phyloP scores from a whole-genome alignment of 345 rosid genomes.

The Hypericum perforatum region DNA sequence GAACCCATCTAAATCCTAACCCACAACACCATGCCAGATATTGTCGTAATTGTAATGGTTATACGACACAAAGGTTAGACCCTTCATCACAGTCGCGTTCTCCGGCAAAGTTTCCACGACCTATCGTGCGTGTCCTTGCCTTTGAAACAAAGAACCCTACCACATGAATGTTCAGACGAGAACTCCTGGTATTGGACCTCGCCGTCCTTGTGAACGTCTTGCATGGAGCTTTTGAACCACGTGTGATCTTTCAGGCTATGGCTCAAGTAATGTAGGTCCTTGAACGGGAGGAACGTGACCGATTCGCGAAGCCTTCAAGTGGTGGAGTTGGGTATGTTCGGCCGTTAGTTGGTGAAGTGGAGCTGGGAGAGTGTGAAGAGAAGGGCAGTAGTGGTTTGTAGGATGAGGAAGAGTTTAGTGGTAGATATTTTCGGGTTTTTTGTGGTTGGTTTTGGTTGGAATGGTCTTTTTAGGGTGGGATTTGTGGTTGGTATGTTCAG shows the following conservation, averaged over 20 bases:
- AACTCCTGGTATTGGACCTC: slow-evolving; percentile 60
- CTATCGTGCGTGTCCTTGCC: slow-evolving; percentile 56
- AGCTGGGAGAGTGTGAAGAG: slow-evolving; percentile 30
- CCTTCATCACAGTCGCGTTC: slow-evolving; percentile 39
- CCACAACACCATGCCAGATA: slow-evolving; percentile 86
- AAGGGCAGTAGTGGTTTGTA: slow-evolving; percentile 14
- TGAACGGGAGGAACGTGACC: slow-evolving; percentile 55
- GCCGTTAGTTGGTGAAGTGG: slow-evolving; percentile 11
- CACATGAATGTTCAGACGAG: slow-evolving; percentile 46
- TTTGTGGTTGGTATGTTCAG: slow-evolving; percentile 3
- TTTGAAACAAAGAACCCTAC: slow-evolving; percentile 54
- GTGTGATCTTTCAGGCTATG: slow-evolving; percentile 48
- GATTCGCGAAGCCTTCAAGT: slow-evolving; percentile 37
- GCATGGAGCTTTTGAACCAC: slow-evolving; percentile 73
- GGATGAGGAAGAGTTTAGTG: slow-evolving; percentile 19
- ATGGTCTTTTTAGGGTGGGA: slow-evolving; percentile 11
- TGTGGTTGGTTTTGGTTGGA: no score
- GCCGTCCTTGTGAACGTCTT: slow-evolving; percentile 46
- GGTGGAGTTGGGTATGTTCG: slow-evolving; percentile 1
- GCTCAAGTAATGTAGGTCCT: slow-evolving; percentile 41
- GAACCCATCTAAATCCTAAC: no score
- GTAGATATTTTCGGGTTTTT: background rate
- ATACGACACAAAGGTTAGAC: slow-evolving; percentile 56
- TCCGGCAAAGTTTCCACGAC: slow-evolving; percentile 49
- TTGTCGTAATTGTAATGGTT: slow-evolving; percentile 57